Base-by-base conservation (phyloP, 768 basidiomycete genomes). In the Phanerochaete carnosa region DNA sequence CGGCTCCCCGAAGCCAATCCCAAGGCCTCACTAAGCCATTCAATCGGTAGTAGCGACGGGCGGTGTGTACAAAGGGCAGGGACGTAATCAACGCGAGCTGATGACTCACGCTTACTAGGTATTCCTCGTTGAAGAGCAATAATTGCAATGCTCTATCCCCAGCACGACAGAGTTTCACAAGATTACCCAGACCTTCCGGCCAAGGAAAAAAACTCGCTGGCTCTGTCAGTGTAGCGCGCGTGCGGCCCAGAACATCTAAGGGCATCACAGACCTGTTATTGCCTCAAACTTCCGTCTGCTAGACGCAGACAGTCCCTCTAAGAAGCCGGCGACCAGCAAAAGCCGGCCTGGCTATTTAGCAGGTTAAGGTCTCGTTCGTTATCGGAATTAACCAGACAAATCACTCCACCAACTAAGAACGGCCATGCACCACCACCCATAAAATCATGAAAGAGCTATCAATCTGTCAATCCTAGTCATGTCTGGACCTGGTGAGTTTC, bases 371-470 rank as follows among this genome's bases (percentile, higher is more conserved):
- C 88, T 91, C 88, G 83, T 89, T 91, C 85, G 84, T 90, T 90
- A 90, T 91, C 88, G 84, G 87, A 90, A 90, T 92, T 90, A 91
- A 90, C 89, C 90, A 91, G 90, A 92, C 90, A 91, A 91, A 90
- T 91, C 90, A 90, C 89, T 91, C 88, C 88, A 60, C 85, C 83
- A 89, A 89, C 87, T 88, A 89, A 88, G 86, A 89, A 89, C 83
- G 85, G 87, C 87, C 87, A 89, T 89, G 86, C 86, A 89, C 87
- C 86, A 88, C 86, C 87, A 88, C 86, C 87, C 86, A 88, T 84
- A 83, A 83, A 86, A 85, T 87, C 85, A 84, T 81, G 84, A 87
- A 87, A 88, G 86, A 87, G 85, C 85, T 86, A 85, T 86, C 86
- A 86, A 85, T 86, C 84, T 87, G 83, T 86, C 84, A 82, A 83